Conservation (phyloP, 75 land plant species). For the Selaginella moellendorffii region DNA sequence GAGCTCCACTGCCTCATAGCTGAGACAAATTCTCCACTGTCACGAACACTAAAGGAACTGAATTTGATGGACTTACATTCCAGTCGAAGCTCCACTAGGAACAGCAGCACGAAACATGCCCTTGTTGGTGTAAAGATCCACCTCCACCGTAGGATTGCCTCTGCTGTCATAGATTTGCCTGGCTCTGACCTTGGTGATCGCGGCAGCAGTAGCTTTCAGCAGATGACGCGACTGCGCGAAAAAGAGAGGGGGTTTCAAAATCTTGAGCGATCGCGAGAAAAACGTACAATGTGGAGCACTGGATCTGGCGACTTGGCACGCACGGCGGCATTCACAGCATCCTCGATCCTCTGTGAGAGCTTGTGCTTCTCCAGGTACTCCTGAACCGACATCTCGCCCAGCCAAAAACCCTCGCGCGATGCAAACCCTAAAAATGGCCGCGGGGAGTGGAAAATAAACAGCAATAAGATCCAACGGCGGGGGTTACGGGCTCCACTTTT, state of each 20-base stretch:
- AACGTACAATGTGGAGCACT: constrained; percentile 76
- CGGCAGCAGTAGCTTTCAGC: constrained; percentile 61
- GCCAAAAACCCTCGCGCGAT: no score
- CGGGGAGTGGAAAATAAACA: no score
- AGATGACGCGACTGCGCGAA: constrained; percentile 91
- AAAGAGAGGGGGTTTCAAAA: no score
- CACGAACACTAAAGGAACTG: no score
- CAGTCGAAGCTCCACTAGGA: constrained; percentile 74
- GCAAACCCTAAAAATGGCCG: no score
- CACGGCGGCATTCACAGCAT: constrained; percentile 98
- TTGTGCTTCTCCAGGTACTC: constrained; percentile 96
- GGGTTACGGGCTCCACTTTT: no score
- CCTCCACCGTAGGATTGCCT: constrained; percentile 15
- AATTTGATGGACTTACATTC: constrained; percentile 61
- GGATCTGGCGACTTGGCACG: constrained; percentile 91
- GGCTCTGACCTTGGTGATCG: constrained; percentile 49
- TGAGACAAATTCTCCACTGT: constrained; percentile 14
- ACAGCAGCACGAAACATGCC: constrained; percentile 88
- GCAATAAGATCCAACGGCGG: no score
- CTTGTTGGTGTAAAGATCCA: constrained; percentile 75
- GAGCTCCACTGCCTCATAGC: constrained; percentile 88
- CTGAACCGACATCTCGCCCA: constrained; percentile 69
- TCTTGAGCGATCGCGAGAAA: no score
- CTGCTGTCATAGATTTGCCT: not conserved
- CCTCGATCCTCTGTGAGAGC: constrained; percentile 90